Percentiles rank a stretch among this genome's conserved stretches.
Conservation (phyloP, 805 yeast species). For the Crinitomyces ghanaensis region DNA sequence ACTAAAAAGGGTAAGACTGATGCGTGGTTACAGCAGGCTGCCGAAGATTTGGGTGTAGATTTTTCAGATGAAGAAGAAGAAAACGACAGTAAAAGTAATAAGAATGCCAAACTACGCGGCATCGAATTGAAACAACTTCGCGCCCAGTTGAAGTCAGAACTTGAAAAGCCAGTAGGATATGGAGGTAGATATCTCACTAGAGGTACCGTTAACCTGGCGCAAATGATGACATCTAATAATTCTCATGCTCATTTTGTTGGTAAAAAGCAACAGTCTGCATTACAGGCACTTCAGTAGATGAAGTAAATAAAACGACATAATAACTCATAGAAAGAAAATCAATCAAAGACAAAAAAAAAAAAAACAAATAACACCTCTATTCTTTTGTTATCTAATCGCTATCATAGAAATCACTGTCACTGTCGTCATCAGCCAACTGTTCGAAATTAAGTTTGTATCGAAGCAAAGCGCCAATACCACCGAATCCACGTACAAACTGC, state of each 20-base stretch:
- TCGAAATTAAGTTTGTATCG: slow-evolving; percentile 97
- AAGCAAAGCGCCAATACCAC: slow-evolving; percentile 96
- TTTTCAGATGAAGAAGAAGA: slow-evolving; percentile 55
- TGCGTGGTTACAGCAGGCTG: slow-evolving; percentile 80
- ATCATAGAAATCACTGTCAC: slow-evolving; percentile 68
- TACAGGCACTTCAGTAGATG: slow-evolving; percentile 28
- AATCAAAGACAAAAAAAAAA: neutral
- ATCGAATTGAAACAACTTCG: slow-evolving; percentile 37
- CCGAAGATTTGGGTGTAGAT: slow-evolving; percentile 84
- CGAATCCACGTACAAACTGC: slow-evolving; percentile 94
- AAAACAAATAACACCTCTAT: neutral
- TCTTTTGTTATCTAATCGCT: slow-evolving; percentile 4
- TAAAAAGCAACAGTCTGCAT: slow-evolving; percentile 53
- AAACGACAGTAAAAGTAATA: slow-evolving; percentile 39
- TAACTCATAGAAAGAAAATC: neutral
- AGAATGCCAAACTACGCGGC: slow-evolving; percentile 30
- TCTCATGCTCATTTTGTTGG: slow-evolving; percentile 65
- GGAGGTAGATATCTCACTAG: slow-evolving; percentile 55
- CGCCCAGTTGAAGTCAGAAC: slow-evolving; percentile 41
- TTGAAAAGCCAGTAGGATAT: slow-evolving; percentile 46
- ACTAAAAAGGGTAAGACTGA: slow-evolving; percentile 41
- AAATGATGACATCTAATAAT: slow-evolving; percentile 54
- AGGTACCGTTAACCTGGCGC: slow-evolving; percentile 68
- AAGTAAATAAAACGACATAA: neutral
- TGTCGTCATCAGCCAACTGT: slow-evolving; percentile 79